Conservation (phyloP, 176 grass and related monocot species). For the Carex cristatella region DNA sequence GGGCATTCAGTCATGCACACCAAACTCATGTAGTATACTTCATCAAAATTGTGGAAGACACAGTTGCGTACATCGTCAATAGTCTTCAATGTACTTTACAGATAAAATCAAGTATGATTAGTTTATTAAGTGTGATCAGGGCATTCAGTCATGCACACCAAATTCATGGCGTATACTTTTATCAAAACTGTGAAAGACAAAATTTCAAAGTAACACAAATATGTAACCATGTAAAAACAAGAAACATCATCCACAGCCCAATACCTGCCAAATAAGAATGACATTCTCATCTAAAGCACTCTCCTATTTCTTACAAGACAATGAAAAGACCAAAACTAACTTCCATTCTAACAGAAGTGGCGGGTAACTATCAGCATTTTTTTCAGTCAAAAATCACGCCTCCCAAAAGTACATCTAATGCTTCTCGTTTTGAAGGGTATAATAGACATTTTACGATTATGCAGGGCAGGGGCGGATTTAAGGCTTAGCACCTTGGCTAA, state of each 20-base stretch:
- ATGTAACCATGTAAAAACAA: not conserved
- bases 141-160: not conserved
- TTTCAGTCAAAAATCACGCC: not conserved
- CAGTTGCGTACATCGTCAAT: too few relatives aligned
- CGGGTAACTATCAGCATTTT: not conserved
- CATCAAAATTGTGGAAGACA: not conserved
- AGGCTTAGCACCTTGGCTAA: too few relatives aligned
- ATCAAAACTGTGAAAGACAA: not conserved
- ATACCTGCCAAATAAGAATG: not conserved
- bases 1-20: not conserved
- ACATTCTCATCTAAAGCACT: not conserved
- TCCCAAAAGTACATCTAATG: not conserved
- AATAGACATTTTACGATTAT: not conserved
- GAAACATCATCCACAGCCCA: not conserved
- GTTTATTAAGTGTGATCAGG: not conserved
- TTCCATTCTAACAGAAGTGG: not conserved
- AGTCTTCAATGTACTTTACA: too few relatives aligned
- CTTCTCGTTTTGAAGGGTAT: not conserved
- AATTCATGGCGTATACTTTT: not conserved
- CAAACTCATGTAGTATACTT: not conserved
- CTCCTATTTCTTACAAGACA: not conserved
- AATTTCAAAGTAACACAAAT: not conserved
- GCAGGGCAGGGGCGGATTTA: not conserved
- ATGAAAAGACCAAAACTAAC: not conserved
- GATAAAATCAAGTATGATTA: not conserved